A percentile compares a stretch with the other conserved stretches of the same genome.
Evolutionary conservation across 208 protist genomes (phyloP).

Genomic region (Naegleria gruberi): DNA sequence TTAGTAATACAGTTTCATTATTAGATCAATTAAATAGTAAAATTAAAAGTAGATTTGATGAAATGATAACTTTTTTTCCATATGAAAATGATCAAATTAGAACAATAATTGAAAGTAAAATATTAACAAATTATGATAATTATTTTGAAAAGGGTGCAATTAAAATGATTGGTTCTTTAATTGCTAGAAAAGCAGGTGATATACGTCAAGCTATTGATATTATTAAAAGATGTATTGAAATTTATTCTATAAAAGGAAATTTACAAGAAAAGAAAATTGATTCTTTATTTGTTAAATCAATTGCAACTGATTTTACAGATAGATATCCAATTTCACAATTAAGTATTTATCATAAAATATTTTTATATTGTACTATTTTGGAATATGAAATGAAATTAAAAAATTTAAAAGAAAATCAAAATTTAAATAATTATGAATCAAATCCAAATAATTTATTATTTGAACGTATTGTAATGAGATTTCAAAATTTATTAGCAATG

Average conservation of each 20-base stretch:
- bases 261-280: neutral
- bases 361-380: neutral
- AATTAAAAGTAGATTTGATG: neutral
- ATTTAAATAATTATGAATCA: neutral
- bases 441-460: neutral
- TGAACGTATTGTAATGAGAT: neutral
- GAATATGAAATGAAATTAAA: neutral
- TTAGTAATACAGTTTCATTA: neutral
- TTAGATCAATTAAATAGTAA: neutral
- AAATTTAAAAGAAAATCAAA: neutral
- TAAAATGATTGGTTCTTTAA: neutral
- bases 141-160: neutral
- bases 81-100: constrained; percentile 2
- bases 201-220: constrained; percentile 6
- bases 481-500: neutral
- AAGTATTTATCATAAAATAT: constrained; percentile 7
- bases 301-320: neutral
- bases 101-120: neutral
- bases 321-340: neutral
- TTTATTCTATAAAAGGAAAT: neutral
- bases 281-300: neutral
- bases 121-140: neutral
- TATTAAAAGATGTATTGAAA: neutral
- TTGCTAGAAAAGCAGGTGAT: neutral
- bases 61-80: neutral